phyloP scores from a whole-genome alignment of 805 yeast species.

The Ogataea glucozyma region DNA sequence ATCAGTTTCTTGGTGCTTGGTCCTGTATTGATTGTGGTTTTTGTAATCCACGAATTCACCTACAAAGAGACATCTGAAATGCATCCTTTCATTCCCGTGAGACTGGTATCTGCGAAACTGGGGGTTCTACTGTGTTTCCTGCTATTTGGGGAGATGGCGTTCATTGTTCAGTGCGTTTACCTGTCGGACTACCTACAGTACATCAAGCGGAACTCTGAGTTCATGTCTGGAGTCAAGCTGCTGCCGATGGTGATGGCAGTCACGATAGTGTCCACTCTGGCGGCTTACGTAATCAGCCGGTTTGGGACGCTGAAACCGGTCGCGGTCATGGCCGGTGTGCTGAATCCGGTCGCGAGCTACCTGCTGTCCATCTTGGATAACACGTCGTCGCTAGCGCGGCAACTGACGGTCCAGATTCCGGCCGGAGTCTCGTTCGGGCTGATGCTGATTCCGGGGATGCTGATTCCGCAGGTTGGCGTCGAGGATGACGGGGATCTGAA shows the following conservation, averaged over 20 bases:
- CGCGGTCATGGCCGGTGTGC: conserved; percentile 37
- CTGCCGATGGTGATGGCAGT: conserved; percentile 47
- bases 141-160: conserved; percentile 39
- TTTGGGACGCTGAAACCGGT: conserved; percentile 44
- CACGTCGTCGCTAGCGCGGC: conserved; percentile 37
- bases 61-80: conserved; percentile 11
- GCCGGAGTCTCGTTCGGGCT: conserved; percentile 51
- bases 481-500: conserved; percentile 50
- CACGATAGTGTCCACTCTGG: conserved; percentile 41
- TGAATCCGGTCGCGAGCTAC: conserved; percentile 50
- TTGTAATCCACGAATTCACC: conserved; percentile 40
- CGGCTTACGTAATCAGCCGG: conserved; percentile 42
- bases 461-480: conserved; percentile 47
- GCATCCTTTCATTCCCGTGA: conserved; percentile 48
- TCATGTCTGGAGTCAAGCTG: conserved; percentile 47
- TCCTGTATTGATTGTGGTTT: conserved; percentile 36
- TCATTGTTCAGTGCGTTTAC: conserved; percentile 42
- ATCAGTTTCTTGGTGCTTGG: conserved; percentile 51
- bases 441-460: conserved; percentile 45
- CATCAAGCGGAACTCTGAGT: conserved; percentile 42
- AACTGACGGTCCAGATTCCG: conserved; percentile 48
- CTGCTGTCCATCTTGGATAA: conserved; percentile 42
- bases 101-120: conserved; percentile 39
- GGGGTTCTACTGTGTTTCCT: conserved; percentile 8
- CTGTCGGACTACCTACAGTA: conserved; percentile 52